Base-by-base conservation (phyloP, 495 filamentous ascomycete genomes). In the Hypoxylon cercidicola region DNA sequence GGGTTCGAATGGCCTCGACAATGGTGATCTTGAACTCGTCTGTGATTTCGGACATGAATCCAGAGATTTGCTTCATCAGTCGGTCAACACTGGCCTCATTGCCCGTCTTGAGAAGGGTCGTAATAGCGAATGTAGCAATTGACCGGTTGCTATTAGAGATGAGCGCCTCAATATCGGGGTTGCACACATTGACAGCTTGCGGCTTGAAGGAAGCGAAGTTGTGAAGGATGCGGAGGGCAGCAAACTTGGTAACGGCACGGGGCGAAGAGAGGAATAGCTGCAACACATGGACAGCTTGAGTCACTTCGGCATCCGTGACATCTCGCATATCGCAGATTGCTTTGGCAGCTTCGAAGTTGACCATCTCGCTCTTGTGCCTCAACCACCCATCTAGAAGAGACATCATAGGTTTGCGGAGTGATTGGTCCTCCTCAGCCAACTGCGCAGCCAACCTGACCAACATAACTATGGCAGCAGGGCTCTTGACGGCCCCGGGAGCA, bases 11-110 rank as follows among this genome's bases (percentile, higher is more conserved):
- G 35, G 95, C 96, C 78, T 98, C 95, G 34, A 99, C 94, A 72
- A 99, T 96, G 34, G 96, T 98, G 72, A 99, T 96, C 81, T 98
- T 98, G 82, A 99, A 99, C 75, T 98, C 95, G 74, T 99, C 93
- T 6, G 93, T 96, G 67, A 97, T 97, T 76, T 97, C 93, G 11
- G 92, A 90, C 93, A 97, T 97, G 81, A 97, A 96, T 37, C 91
- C 90, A 13, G 91, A 92, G 58, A 97, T 97, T 75, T 98, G 95
- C 82, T 97, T 97, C 92, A 99, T 97, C 55, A 99, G 79, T 57
- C 96, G 90, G 75, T 99, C 95, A 39, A 99, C 96, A 60, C 91
- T 96, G 30, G 90, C 89, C 78, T 99, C 95, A 67, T 97, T 99
- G 54, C 96, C 95, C 15, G 95, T 98, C 83, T 98, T 98, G 46